Evolutionary conservation across 2,329 filamentous ascomycete genomes (phyloP), one percentile per base, ranked within the genome.

Genomic region (Diplodia corticola): DNA sequence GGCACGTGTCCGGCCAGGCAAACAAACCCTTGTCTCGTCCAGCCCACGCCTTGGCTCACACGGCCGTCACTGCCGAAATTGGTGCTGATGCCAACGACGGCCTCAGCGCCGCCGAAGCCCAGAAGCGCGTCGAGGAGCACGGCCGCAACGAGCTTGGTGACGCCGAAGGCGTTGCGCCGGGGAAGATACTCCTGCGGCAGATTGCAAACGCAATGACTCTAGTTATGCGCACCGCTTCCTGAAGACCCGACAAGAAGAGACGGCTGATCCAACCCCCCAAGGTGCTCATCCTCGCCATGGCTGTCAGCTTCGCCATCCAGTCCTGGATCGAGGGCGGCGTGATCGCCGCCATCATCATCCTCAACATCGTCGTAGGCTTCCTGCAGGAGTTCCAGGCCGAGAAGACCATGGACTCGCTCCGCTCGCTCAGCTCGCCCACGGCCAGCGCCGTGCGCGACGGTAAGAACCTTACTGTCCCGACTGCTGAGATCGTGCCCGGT

Each of bases 151-250:
- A 91, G 73, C 82, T 93, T 22, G 86, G 91, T 51, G 86, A 91
- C 22, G 88, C 84, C 22, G 87, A 85, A 30, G 86, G 85, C 30
- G 88, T 93, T 55, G 85, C 73, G 84, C 88, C 89, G 82, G 88
- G 84, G 72, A 93, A 89, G 71, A 91, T 93, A 49, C 79, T 93
- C 54, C 80, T 90, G 67, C 88, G 89, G 71, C 90, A 93, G 75
- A 77, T 92, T 24, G 86, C 88, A 74, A 93, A 93, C 81, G 90
- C 90, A 67, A 92, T 92, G 90, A 90, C 90, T 69, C 75, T 91
- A 76, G 88, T 88, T 75, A 73, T 69, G 69, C 28, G 26, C n/a
- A 63, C 35, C 48, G 66, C 28, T 30, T 17, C 24, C 30, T 44
- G 20, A 33, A 22, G 37, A n/a, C 4, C n/a, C n/a, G n/a, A n/a